Percentiles rank a stretch among this genome's conserved stretches.
Evolutionary conservation across 1,284 basidiomycete genomes (phyloP).

Genomic region (Mrakiaceae sp.): DNA sequence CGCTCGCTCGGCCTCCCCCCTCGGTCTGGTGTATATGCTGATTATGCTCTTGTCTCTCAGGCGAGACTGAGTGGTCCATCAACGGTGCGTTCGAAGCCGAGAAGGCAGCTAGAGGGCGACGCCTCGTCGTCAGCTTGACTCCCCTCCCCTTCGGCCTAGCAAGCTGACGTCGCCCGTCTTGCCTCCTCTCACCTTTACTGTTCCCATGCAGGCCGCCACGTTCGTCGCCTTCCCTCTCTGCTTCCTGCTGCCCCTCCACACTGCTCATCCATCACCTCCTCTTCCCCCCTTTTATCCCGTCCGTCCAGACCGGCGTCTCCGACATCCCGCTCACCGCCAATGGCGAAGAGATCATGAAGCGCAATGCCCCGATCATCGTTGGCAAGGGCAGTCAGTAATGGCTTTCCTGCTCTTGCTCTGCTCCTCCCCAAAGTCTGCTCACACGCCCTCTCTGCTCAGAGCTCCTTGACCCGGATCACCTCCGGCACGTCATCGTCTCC

Average conservation of each 20-base stretch:
- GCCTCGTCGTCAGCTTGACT: neutral
- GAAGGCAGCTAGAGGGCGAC: slow-evolving; percentile 23
- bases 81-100: slow-evolving; percentile 44
- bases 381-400: slow-evolving; percentile 59
- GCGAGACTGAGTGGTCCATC: slow-evolving; percentile 89
- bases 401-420: neutral
- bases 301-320: slow-evolving; percentile 61
- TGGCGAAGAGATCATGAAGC: slow-evolving; percentile 62
- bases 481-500: slow-evolving; percentile 69
- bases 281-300: neutral
- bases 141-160: neutral
- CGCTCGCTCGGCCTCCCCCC: neutral
- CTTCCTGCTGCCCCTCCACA: neutral
- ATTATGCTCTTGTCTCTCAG: slow-evolving; percentile 33
- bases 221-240: slow-evolving; percentile 30
- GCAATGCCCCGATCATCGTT: slow-evolving; percentile 54
- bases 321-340: slow-evolving; percentile 77
- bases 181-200: neutral
- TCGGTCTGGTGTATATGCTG: neutral
- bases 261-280: neutral
- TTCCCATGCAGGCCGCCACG: slow-evolving; percentile 51
- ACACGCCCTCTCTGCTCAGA: slow-evolving; percentile 37
- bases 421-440: neutral
- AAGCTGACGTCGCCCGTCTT: neutral
- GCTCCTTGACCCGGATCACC: slow-evolving; percentile 62